Evolutionary conservation across 1,284 basidiomycete genomes (phyloP).

Genomic region (Pisolithus thermaeus): DNA sequence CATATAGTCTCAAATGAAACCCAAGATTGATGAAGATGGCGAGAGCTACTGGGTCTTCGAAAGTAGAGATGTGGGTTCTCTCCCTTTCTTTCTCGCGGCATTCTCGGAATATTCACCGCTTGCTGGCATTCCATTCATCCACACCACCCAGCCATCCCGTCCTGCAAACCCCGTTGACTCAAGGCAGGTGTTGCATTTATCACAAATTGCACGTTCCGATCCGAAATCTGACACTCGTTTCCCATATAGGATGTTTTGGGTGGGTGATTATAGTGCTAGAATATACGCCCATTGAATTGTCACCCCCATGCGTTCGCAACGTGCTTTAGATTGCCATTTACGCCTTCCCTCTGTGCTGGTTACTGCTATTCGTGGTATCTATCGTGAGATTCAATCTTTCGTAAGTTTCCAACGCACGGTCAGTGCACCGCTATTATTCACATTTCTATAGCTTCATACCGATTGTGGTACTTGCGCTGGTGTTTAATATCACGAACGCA

Average conservation of each 20-base stretch:
- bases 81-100: slow-evolving; percentile 6
- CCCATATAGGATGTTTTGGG: slow-evolving; percentile 82
- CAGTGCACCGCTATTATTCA: slow-evolving; percentile 5
- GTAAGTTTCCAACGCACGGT: slow-evolving; percentile 40
- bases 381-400: slow-evolving; percentile 82
- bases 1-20: slow-evolving; percentile 8
- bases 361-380: slow-evolving; percentile 80
- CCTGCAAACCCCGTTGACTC: slow-evolving; percentile 89
- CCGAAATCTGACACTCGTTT: slow-evolving; percentile 7
- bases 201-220: not conserved
- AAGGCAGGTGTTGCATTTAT: slow-evolving; percentile 48
- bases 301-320: slow-evolving; percentile 8
- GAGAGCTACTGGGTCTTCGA: slow-evolving; percentile 97
- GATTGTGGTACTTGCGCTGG: slow-evolving; percentile 81
- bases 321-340: slow-evolving; percentile 74
- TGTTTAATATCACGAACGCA: slow-evolving; percentile 90
- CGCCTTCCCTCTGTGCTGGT: slow-evolving; percentile 85
- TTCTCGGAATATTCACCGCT: not conserved
- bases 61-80: slow-evolving; percentile 71
- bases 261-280: slow-evolving; percentile 25
- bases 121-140: slow-evolving; percentile 6
- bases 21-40: slow-evolving; percentile 86
- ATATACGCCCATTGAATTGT: not conserved
- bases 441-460: slow-evolving; percentile 64
- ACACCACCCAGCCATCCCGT: slow-evolving; percentile 64